Conservation (phyloP, 805 yeast species). For the Debaryomyces prosopidis region DNA sequence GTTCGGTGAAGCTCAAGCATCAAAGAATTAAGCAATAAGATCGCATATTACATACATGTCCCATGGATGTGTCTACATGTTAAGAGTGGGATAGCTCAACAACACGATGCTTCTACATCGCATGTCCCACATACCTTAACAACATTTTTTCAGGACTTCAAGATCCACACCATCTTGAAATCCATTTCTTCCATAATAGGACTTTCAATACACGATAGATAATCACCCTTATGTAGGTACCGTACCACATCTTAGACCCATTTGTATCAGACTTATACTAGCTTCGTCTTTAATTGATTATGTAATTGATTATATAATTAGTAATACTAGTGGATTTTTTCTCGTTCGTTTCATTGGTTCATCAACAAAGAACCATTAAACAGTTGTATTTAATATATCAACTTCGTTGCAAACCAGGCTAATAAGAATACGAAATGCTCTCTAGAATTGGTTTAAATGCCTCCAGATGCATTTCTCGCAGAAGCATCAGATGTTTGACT, state of each 20-base stretch:
- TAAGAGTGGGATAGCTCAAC: too few species aligned
- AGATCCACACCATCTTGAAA: too few species aligned
- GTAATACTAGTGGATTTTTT: neutral
- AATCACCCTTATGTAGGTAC: too few species aligned
- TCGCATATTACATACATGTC: neutral
- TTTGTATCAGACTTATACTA: too few species aligned
- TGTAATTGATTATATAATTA: neutral
- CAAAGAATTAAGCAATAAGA: neutral
- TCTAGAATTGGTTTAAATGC: constrained; percentile 27
- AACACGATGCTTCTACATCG: too few species aligned
- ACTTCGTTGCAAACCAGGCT: neutral
- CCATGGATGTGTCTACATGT: too few species aligned
- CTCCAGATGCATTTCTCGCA: constrained; percentile 11
- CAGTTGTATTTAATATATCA: neutral
- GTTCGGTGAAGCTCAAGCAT: constrained; percentile 39
- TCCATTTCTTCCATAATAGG: too few species aligned
- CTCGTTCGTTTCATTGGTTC: constrained; percentile 6
- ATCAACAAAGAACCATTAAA: neutral
- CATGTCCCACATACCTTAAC: too few species aligned
- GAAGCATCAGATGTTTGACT: constrained; percentile 25
- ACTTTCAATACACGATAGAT: too few species aligned
- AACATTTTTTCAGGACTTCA: too few species aligned
- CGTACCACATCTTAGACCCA: too few species aligned
- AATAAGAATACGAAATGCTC: constrained; percentile 17
- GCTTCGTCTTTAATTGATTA: neutral